Evolutionary conservation across 148 eudicot species (phyloP).

Genomic region (Cornus kousa): DNA sequence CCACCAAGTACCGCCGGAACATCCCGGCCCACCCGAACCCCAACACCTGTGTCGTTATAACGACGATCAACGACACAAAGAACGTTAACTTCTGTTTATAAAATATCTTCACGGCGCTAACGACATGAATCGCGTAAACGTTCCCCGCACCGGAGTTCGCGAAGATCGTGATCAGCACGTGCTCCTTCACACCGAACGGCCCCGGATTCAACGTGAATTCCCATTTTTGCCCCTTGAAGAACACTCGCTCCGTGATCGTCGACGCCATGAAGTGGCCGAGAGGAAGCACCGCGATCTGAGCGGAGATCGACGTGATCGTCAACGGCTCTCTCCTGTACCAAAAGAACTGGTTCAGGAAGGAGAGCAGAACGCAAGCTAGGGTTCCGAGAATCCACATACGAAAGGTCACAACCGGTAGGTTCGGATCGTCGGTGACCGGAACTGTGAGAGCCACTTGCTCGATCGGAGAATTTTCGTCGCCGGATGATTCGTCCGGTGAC

Average conservation of each 20-base stretch:
- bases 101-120: constrained; percentile 67
- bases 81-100: constrained; percentile 58
- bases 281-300: constrained; percentile 93
- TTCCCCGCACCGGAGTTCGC: constrained; percentile 80
- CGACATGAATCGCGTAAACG: constrained; percentile 80
- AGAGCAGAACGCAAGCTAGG: constrained; percentile 52
- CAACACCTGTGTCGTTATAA: constrained; percentile 81
- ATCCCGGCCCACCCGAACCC: constrained; percentile 99
- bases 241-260: constrained; percentile 47
- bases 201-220: constrained; percentile 80
- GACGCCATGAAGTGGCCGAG: constrained; percentile 81
- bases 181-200: constrained; percentile 81
- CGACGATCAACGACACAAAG: constrained; percentile 61
- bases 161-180: constrained; percentile 83
- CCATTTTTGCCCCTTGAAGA: constrained; percentile 53
- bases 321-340: constrained; percentile 85
- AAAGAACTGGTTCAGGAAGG: constrained; percentile 90
- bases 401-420: constrained; percentile 66
- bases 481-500: background rate
- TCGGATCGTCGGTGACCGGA: constrained; percentile 67
- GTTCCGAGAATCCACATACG: constrained; percentile 81
- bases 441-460: constrained; percentile 88
- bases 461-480: constrained; percentile 42
- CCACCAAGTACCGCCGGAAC: constrained; percentile 75
- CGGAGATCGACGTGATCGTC: constrained; percentile 61